Evolutionary conservation across 768 basidiomycete species (phyloP).

Genomic region (Tubosaeta brunneosetosa): DNA sequence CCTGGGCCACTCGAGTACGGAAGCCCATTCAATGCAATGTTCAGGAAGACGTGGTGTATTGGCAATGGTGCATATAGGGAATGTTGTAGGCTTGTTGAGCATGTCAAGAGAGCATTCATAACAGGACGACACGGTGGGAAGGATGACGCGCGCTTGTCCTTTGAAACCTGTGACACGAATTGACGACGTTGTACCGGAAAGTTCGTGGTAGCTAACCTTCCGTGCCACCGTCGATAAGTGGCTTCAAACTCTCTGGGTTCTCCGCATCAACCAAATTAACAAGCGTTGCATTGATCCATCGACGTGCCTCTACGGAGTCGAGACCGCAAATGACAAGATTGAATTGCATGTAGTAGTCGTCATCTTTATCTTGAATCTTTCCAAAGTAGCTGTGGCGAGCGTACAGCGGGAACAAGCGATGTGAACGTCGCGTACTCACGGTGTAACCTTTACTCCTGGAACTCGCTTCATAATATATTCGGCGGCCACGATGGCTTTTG

Average conservation of each 20-base stretch:
- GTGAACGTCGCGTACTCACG: conserved; percentile 52
- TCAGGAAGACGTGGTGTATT: conserved; percentile 97
- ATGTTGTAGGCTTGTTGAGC: conserved; percentile 95
- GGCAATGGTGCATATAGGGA: conserved; percentile 98
- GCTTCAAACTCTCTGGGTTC: conserved; percentile 89
- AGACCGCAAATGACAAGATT: conserved; percentile 95
- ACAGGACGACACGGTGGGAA: conserved; percentile 92
- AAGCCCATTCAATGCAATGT: conserved; percentile 99
- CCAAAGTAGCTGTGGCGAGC: conserved; percentile 70
- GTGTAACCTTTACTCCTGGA: conserved; percentile 92
- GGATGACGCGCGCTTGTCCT: conserved; percentile 94
- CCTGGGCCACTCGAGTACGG: conserved; percentile 97
- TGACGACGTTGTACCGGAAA: background rate
- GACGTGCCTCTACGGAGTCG: conserved; percentile 93
- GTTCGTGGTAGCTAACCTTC: conserved; percentile 58
- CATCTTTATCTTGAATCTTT: conserved; percentile 97
- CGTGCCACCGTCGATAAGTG: conserved; percentile 96
- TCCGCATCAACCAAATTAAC: conserved; percentile 94
- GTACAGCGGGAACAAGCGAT: conserved; percentile 4
- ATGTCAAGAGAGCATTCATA: conserved; percentile 98
- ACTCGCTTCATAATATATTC: conserved; percentile 97
- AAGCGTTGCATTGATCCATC: conserved; percentile 98
- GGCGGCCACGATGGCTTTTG: conserved; percentile 92
- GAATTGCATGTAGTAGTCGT: conserved; percentile 94
- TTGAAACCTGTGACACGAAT: conserved; percentile 71